A percentile compares a stretch with the other conserved stretches of the same genome.
Conservation (phyloP, 1,284 basidiomycete species). For the Austroboletus rostrupii region DNA sequence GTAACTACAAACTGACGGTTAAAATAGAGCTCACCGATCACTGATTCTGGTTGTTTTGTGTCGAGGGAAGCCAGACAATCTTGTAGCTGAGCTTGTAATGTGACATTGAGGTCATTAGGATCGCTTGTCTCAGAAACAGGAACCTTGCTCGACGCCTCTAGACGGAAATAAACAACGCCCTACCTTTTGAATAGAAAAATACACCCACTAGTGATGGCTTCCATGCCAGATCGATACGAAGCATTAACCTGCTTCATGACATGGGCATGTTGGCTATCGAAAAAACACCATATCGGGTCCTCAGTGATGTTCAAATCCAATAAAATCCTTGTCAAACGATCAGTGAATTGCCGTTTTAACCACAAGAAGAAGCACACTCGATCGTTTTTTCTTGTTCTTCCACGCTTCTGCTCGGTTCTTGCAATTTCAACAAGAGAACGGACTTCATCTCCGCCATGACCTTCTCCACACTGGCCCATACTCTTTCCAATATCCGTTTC, state of each 20-base stretch:
- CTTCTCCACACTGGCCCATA: constrained; percentile 93
- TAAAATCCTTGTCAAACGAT: constrained; percentile 59
- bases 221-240: constrained; percentile 54
- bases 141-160: constrained; percentile 45
- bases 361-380: constrained; percentile 57
- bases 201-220: constrained; percentile 54
- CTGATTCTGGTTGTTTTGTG: constrained; percentile 57
- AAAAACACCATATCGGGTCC: constrained; percentile 90
- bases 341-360: not conserved
- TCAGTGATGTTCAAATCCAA: constrained; percentile 80
- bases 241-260: constrained; percentile 78
- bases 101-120: constrained; percentile 38
- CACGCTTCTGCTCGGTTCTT: constrained; percentile 73
- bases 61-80: constrained; percentile 56
- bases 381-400: constrained; percentile 98
- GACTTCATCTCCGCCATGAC: constrained; percentile 91
- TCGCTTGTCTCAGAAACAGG: constrained; percentile 31
- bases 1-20: not conserved
- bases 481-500: constrained; percentile 90
- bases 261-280: constrained; percentile 89
- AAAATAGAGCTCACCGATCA: constrained; percentile 51
- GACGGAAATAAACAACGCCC: constrained; percentile 7
- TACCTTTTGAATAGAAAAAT: constrained; percentile 2
- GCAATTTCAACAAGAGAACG: constrained; percentile 72
- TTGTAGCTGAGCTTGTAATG: constrained; percentile 55